phyloP scores from a whole-genome alignment of 2,329 filamentous ascomycete genomes.

The Ophiostoma populinum region DNA sequence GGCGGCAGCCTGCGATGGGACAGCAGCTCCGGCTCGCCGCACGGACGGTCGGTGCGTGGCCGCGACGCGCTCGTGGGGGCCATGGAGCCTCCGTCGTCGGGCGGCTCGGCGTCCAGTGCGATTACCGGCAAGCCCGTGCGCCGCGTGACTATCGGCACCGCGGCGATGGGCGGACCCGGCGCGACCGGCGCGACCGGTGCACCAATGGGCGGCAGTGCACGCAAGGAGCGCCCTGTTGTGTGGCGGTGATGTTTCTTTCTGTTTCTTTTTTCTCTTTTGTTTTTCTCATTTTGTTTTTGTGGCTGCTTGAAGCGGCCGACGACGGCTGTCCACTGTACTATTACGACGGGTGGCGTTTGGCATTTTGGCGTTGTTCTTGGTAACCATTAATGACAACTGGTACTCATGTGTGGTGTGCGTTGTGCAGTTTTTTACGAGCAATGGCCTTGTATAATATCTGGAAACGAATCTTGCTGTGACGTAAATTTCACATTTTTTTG shows the following conservation, averaged over 20 bases:
- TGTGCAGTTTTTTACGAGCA: too few relatives aligned
- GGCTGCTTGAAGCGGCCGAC: too few relatives aligned
- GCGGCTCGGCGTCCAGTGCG: not conserved
- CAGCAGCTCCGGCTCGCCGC: slow-evolving; percentile 11
- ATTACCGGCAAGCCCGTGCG: slow-evolving; percentile 10
- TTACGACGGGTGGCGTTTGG: too few relatives aligned
- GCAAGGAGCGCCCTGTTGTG: slow-evolving; percentile 7
- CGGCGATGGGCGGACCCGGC: slow-evolving; percentile 14
- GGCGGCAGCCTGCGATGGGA: slow-evolving; percentile 22
- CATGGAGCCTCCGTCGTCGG: slow-evolving; percentile 10
- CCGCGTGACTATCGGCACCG: slow-evolving; percentile 26
- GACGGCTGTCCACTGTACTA: too few relatives aligned
- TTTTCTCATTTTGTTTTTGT: not conserved
- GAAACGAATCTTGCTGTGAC: too few relatives aligned
- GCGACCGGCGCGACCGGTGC: too few relatives aligned
- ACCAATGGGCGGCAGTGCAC: slow-evolving; percentile 1
- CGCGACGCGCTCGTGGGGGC: slow-evolving; percentile 16
- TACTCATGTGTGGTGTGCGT: too few relatives aligned
- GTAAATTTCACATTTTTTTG: too few relatives aligned
- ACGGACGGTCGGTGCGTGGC: slow-evolving; percentile 17
- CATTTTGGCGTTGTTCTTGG: too few relatives aligned
- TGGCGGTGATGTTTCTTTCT: slow-evolving; percentile 11
- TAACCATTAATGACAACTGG: too few relatives aligned
- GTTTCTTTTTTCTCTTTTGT: not conserved
- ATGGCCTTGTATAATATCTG: too few relatives aligned